phyloP scores from a whole-genome alignment of 352 stramenopile genomes.

The Globisporangium ultimum region DNA sequence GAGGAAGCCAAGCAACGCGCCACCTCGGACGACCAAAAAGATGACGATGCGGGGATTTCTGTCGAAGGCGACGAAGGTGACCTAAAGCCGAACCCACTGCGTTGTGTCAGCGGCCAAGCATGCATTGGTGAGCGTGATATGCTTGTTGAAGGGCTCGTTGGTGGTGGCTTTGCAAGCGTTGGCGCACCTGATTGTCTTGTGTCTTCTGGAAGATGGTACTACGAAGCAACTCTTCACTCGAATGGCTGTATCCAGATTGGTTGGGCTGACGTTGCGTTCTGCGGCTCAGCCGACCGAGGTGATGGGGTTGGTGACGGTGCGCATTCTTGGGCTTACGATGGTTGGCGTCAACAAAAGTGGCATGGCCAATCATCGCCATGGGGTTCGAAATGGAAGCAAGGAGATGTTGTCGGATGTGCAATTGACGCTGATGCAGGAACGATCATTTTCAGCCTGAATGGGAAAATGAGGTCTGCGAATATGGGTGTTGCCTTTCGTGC shows the following conservation, averaged over 20 bases:
- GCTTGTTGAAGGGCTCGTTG: constrained; percentile 83
- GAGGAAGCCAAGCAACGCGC: constrained; percentile 64
- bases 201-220: constrained; percentile 84
- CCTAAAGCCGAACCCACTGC: constrained; percentile 73
- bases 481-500: constrained; percentile 85
- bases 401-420: constrained; percentile 89
- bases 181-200: constrained; percentile 79
- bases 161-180: constrained; percentile 83
- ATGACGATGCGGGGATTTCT: constrained; percentile 16
- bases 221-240: constrained; percentile 90
- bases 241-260: constrained; percentile 94
- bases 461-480: constrained; percentile 81
- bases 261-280: constrained; percentile 90
- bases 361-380: constrained; percentile 85
- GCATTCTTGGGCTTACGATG: constrained; percentile 93
- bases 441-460: constrained; percentile 92
- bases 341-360: constrained; percentile 90
- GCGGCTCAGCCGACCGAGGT: constrained; percentile 77
- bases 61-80: constrained; percentile 31
- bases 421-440: constrained; percentile 86
- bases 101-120: constrained; percentile 80
- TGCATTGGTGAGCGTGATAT: constrained; percentile 82
- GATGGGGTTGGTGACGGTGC: constrained; percentile 91
- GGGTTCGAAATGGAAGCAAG: constrained; percentile 89
- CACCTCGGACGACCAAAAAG: constrained; percentile 26